Evolutionary conservation across 2,329 filamentous ascomycete genomes (phyloP).

Genomic region (Hymenoscyphus fraxineus): DNA sequence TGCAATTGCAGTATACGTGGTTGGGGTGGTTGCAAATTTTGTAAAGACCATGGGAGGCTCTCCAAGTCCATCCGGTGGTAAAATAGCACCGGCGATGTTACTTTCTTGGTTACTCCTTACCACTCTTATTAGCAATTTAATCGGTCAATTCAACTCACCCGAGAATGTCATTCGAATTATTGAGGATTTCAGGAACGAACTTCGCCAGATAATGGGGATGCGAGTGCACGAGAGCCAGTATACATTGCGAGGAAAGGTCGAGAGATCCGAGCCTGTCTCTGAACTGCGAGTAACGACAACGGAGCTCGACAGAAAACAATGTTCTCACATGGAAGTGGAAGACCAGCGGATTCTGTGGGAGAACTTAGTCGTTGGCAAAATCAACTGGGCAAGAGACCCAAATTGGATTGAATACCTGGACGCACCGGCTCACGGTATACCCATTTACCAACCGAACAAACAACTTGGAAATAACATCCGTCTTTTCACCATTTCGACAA

Average conservation of each 20-base stretch:
- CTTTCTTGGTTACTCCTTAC: neutral
- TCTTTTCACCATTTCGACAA: neutral
- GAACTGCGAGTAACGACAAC: neutral
- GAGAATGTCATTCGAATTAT: neutral
- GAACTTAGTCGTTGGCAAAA: neutral
- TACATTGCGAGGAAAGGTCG: neutral
- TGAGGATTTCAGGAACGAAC: neutral
- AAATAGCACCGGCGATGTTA: neutral
- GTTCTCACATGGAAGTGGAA: neutral
- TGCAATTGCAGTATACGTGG: neutral
- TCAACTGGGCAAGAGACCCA: neutral
- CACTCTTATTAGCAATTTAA: neutral
- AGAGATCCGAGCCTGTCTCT: neutral
- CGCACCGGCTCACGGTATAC: neutral
- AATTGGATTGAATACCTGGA: neutral
- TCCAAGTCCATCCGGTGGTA: neutral
- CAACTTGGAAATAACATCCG: neutral
- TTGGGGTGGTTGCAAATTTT: neutral
- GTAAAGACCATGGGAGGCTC: neutral
- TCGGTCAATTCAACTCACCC: neutral
- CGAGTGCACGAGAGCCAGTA: neutral
- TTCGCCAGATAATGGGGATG: neutral
- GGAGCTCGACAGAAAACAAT: neutral
- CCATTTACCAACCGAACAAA: neutral
- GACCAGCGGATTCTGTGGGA: neutral